These are phyloP conservation scores for Salix purpurea DNA, from an alignment of 345 rosid genomes.

Conservation along the genomic window DNA sequence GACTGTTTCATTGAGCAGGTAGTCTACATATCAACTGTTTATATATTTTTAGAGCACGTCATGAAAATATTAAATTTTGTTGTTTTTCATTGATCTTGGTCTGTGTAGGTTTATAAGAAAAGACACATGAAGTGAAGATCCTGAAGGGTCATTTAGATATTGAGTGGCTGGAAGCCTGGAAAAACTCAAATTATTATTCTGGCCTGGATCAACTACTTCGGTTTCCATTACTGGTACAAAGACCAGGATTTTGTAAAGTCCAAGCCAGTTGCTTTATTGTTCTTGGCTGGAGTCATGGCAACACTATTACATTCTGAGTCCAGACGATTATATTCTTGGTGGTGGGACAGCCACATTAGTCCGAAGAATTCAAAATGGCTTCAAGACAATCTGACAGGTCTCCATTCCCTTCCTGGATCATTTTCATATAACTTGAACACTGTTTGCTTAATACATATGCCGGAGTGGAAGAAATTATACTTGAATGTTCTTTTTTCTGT, in stretches of 20 bases:
- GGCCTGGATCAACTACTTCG: slow-evolving; percentile 63
- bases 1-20: slow-evolving; percentile 18
- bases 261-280: slow-evolving; percentile 46
- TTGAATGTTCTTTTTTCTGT: not conserved
- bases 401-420: not conserved
- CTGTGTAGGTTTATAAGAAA: slow-evolving; percentile 12
- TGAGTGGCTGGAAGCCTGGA: slow-evolving; percentile 16
- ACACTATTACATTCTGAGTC: slow-evolving; percentile 28
- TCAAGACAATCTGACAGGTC: slow-evolving; percentile 79
- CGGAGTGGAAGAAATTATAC: not conserved
- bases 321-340: slow-evolving; percentile 52
- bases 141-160: not conserved
- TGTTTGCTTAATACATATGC: not conserved
- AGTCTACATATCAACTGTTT: slow-evolving; percentile 1
- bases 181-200: slow-evolving; percentile 36
- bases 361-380: slow-evolving; percentile 85
- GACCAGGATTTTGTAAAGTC: slow-evolving; percentile 52
- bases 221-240: slow-evolving; percentile 38
- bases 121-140: slow-evolving; percentile 1
- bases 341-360: slow-evolving; percentile 84
- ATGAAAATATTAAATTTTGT: not conserved
- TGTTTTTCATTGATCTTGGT: slow-evolving; percentile 1
- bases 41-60: not conserved
- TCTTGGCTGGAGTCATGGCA: slow-evolving; percentile 46
- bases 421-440: not conserved